Evolutionary conservation across 208 protist species (phyloP).

Genomic region (Giardia muris): DNA sequence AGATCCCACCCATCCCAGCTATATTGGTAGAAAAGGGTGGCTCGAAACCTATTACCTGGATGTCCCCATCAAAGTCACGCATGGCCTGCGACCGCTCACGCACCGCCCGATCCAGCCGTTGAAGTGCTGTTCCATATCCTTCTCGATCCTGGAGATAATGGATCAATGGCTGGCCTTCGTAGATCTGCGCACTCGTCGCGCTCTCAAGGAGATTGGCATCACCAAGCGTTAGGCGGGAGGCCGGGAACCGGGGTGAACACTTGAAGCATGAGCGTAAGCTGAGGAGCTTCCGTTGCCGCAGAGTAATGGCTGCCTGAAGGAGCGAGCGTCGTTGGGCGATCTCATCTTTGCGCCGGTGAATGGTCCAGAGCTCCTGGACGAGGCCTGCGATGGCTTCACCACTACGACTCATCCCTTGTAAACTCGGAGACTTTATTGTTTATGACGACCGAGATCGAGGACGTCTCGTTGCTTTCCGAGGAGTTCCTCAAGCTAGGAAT

Average conservation of each 20-base stretch:
- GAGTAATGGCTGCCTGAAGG: neutral
- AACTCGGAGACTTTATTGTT: too few relatives aligned
- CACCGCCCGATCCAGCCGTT: neutral
- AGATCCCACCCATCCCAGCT: neutral
- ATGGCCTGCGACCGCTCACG: neutral
- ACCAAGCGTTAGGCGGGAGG: neutral
- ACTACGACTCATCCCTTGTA: too few relatives aligned
- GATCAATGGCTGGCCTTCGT: neutral
- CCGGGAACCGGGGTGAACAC: neutral
- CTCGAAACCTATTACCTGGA: neutral
- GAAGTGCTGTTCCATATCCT: neutral
- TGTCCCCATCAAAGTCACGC: neutral
- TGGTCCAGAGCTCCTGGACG: too few relatives aligned
- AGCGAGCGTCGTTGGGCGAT: neutral
- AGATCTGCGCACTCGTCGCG: neutral
- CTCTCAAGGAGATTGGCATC: neutral
- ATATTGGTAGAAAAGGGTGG: neutral
- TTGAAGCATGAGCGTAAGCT: neutral
- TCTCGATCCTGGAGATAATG: neutral
- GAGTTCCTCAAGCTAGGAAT: too few relatives aligned
- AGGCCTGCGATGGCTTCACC: too few relatives aligned
- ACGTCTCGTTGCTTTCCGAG: too few relatives aligned
- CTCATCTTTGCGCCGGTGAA: neutral
- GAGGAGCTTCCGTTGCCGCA: neutral
- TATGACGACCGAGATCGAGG: too few relatives aligned